Conservation (phyloP, 129 eudicot species). For the Lactuca saligna region DNA sequence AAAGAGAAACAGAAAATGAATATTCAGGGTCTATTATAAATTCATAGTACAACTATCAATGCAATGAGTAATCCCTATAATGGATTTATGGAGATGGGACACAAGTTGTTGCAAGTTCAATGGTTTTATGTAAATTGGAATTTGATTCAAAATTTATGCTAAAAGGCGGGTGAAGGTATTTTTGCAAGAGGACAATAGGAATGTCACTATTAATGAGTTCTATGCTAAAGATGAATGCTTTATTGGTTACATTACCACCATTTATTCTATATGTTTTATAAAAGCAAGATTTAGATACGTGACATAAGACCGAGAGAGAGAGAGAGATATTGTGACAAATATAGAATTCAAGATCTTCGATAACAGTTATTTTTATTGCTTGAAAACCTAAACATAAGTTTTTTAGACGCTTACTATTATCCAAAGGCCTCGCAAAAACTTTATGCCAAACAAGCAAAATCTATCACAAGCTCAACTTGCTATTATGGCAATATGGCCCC, state of each 20-base stretch:
- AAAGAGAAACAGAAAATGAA: conserved; percentile 11
- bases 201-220: conserved; percentile 29
- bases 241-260: conserved; percentile 11
- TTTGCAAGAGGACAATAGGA: conserved; percentile 36
- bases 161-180: conserved; percentile 8
- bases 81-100: conserved; percentile 5
- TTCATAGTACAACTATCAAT: neutral
- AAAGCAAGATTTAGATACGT: neutral
- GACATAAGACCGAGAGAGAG: neutral
- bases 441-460: too few species aligned
- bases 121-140: neutral
- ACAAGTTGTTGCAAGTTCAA: neutral
- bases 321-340: neutral
- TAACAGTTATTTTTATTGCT: neutral
- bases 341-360: neutral
- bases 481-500: too few species aligned
- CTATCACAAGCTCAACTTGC: too few species aligned
- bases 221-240: conserved; percentile 35
- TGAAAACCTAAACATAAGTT: too few species aligned
- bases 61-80: neutral
- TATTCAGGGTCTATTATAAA: neutral
- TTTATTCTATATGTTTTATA: conserved; percentile 6
- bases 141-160: conserved; percentile 17
- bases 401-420: too few species aligned
- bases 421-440: too few species aligned